Conservation (phyloP, 345 rosid species). For the Dipteronia sinensis region DNA sequence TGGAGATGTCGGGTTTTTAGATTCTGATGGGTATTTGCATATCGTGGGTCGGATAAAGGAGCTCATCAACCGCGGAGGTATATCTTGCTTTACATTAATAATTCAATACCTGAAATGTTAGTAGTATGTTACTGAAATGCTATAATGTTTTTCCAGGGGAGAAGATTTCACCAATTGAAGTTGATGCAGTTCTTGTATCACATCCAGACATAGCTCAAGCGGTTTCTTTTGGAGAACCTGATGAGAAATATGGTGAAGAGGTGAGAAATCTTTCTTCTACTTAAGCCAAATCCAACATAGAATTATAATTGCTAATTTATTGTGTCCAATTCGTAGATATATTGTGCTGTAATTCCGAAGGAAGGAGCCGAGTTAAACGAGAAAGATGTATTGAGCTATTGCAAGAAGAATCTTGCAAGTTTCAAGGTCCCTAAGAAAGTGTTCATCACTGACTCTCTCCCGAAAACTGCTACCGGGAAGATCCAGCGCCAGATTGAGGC, state of each 20-base stretch:
- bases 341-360: slow-evolving; percentile 85
- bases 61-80: slow-evolving; percentile 98
- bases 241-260: slow-evolving; percentile 98
- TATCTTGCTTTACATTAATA: no score
- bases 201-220: slow-evolving; percentile 82
- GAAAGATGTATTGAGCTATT: slow-evolving; percentile 55
- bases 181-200: slow-evolving; percentile 76
- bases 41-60: slow-evolving; percentile 96
- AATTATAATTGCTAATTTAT: not conserved
- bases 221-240: slow-evolving; percentile 89
- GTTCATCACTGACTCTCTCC: slow-evolving; percentile 52
- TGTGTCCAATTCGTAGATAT: slow-evolving; percentile 46
- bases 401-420: slow-evolving; percentile 78
- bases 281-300: not conserved
- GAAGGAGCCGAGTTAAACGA: slow-evolving; percentile 59
- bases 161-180: slow-evolving; percentile 95
- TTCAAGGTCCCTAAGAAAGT: slow-evolving; percentile 86
- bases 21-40: slow-evolving; percentile 81
- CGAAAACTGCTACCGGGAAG: slow-evolving; percentile 67
- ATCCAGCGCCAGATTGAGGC: slow-evolving; percentile 69
- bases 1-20: slow-evolving; percentile 77
- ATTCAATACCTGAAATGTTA: not conserved
- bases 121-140: not conserved
- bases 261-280: slow-evolving; percentile 30
- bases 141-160: slow-evolving; percentile 60